Base-by-base conservation (phyloP, 352 stramenopile genomes). In the Globisporangium paroecandrum region DNA sequence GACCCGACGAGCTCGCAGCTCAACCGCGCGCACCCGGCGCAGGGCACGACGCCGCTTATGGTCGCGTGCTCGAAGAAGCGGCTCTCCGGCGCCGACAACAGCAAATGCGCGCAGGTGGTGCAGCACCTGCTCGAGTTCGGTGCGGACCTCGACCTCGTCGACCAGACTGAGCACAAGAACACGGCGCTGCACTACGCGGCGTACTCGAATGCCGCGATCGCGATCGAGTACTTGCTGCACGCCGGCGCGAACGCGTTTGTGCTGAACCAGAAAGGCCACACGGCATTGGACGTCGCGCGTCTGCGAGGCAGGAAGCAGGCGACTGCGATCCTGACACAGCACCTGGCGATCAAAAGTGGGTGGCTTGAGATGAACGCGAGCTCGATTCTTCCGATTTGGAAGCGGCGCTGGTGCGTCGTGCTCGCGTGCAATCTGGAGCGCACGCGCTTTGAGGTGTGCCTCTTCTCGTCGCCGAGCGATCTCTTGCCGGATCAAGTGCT, bases 121-220 rank as follows among this genome's bases (percentile, higher is more conserved):
- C 82, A 78, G 27, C 54, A 75, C 51, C 67, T 94, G 47, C 64
- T 94, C 38, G 74, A 89, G 53, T 79, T 83, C 47, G 86, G 86
- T 54, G 83, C 82, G 7, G 69, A 88, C 47, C 53, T 82, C 38
- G 36, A 81, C 32, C 58, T 76, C 9, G 68, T 68, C 3, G 81
- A 89, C 69, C 71, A 54, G 4, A 69, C 68, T 47, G 74, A 77
- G 24, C 73, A 81, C 65, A 65, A 69, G 56, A 81, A 81, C 70
- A 94, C 86, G 54, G 83, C 83, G 58, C 72, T 94, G 55, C 86
- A 94, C 47, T 82, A 85, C 62, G 86, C 86, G 8, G 82, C 83
- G 15, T 78, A 83, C 59, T 70, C 67, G 55, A 88, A 91, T 68
- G 74, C 77, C 29, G 65, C 84, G 53, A 58, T 68, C 3, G 75